Evolutionary conservation across 2,329 filamentous ascomycete species (phyloP), one percentile per base, ranked within the genome.

Genomic region (Nemania sp.): DNA sequence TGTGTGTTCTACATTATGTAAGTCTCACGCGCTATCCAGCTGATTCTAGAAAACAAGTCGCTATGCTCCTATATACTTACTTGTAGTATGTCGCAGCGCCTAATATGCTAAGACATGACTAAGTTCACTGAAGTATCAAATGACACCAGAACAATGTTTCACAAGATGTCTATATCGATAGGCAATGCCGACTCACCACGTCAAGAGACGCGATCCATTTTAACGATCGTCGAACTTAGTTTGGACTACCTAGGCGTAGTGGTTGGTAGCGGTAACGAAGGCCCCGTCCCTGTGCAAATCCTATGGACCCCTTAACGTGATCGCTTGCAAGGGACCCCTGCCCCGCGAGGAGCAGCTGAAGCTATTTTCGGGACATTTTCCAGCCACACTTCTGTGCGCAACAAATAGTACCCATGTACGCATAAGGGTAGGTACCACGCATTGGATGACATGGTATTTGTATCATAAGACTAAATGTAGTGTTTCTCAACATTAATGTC

Each of bases 301-400:
- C 62, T 57, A 58, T 54, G 26, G 26, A 27, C 54, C 60, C 59
- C 29, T 51, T 15, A 67, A 35, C 38, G 53, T n/a, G 65, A 68
- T 61, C 49, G 22, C 24, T 60, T n/a, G 29, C 66, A 59, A 52
- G 61, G 64, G 53, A 41, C 38, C 64, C 67, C 52, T 43, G 61
- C 13, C 26, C 57, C 43, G 18, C n/a, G 32, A 43, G 38, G 13
- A 55, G 27, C 29, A 62, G 66, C 62, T 66, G 61, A 62, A 62
- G 60, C 41, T 62, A 70, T 62, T 64, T 66, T 63, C 67, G 60
- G 67, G 41, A 49, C 15, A 47, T 49, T 51, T 60, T 52, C 18
- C 18, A 47, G 52, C 51, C 45, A 45, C 55, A 18, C 60, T 51
- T 52, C 43, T 38, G 11, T 47, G 27, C 43, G 15, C n/a, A 51